A percentile compares a stretch with the other conserved stretches of the same genome.
Evolutionary conservation across 2,329 filamentous ascomycete species (phyloP).

Genomic region (Xylariaceae sp.): DNA sequence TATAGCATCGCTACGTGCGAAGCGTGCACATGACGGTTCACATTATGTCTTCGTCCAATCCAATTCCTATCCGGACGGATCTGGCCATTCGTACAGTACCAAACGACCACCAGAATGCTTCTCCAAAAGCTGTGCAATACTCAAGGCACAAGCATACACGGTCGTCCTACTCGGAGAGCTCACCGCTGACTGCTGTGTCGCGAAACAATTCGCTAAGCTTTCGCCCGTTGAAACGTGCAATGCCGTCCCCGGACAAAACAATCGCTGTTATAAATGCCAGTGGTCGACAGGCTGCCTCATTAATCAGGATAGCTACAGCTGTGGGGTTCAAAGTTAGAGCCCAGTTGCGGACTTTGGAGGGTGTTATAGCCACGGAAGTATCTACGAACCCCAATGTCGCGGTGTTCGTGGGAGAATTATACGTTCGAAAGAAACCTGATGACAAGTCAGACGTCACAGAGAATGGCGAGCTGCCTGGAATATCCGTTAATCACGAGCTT

Average conservation of each 20-base stretch:
- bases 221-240: conserved; percentile 57
- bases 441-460: conserved; percentile 64
- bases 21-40: background rate
- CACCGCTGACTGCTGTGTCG: conserved; percentile 48
- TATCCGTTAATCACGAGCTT: conserved; percentile 68
- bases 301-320: conserved; percentile 90
- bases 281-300: conserved; percentile 90
- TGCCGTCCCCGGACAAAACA: conserved; percentile 66
- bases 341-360: conserved; percentile 83
- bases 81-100: conserved; percentile 30
- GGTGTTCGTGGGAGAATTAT: conserved; percentile 63
- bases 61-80: conserved; percentile 35
- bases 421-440: conserved; percentile 51
- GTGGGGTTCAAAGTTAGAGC: conserved; percentile 92
- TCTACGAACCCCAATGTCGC: conserved; percentile 73
- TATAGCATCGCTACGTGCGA: too few relatives aligned
- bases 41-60: conserved; percentile 29
- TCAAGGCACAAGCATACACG: conserved; percentile 58
- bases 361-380: conserved; percentile 85
- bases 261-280: conserved; percentile 95
- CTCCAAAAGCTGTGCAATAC: conserved; percentile 26
- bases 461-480: conserved; percentile 60
- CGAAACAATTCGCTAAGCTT: conserved; percentile 62
- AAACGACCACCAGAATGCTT: conserved; percentile 27
- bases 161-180: conserved; percentile 61